A percentile compares a stretch with the other conserved stretches of the same genome.
These are phyloP conservation scores for Mortierella sp. DNA, from an alignment of 371 early-diverging fungal genomes.

Conservation along the genomic window DNA sequence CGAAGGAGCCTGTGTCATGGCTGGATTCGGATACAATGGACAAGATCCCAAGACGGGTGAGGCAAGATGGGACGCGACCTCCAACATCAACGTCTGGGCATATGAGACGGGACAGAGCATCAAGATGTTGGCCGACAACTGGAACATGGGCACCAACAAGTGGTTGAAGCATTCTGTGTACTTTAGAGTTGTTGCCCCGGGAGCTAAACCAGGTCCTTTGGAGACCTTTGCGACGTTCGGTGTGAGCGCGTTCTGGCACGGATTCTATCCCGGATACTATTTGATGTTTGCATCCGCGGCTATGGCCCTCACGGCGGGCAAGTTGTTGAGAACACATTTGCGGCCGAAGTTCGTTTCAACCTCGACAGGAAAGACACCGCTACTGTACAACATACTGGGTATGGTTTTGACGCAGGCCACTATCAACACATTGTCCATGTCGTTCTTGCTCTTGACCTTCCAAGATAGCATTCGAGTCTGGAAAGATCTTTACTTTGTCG, in stretches of 20 bases:
- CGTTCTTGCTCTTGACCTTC: conserved; percentile 77
- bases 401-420: conserved; percentile 71
- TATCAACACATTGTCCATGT: conserved; percentile 75
- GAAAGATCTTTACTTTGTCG: conserved; percentile 67
- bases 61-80: conserved; percentile 57
- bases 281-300: conserved; percentile 67
- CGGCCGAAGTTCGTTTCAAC: conserved; percentile 73
- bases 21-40: conserved; percentile 90
- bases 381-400: conserved; percentile 75
- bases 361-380: conserved; percentile 52
- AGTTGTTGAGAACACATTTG: conserved; percentile 70
- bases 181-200: conserved; percentile 68
- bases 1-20: conserved; percentile 87
- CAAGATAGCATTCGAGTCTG: conserved; percentile 67
- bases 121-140: conserved; percentile 76
- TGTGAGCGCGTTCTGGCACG: conserved; percentile 93
- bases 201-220: conserved; percentile 63
- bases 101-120: conserved; percentile 81
- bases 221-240: conserved; percentile 79
- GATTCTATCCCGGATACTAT: conserved; percentile 92
- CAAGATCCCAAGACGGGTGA: conserved; percentile 62
- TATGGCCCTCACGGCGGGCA: conserved; percentile 59
- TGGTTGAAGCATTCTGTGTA: conserved; percentile 92
- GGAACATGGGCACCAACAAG: conserved; percentile 90
- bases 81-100: conserved; percentile 76